Conservation (phyloP, 371 early-diverging fungal species). For the Batrachochytrium dendrobatidis region DNA sequence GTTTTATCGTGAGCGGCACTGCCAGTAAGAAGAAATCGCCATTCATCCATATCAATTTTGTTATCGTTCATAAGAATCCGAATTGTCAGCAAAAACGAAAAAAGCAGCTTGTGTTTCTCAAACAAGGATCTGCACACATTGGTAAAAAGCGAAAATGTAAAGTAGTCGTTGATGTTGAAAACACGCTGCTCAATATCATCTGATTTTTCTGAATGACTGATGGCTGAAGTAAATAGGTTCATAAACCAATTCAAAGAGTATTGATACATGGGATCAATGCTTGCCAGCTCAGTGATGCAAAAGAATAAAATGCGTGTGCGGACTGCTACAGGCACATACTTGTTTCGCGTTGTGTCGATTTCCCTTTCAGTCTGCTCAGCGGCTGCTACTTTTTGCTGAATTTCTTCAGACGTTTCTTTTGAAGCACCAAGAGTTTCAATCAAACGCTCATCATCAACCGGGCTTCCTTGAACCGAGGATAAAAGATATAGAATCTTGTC, state of each 20-base stretch:
- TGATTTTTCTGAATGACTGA: constrained; percentile 44
- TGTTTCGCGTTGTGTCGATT: constrained; percentile 48
- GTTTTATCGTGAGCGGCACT: constrained; percentile 18
- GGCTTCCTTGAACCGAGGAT: constrained; percentile 54
- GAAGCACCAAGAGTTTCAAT: constrained; percentile 56
- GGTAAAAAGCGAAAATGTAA: constrained; percentile 49
- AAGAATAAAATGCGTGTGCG: constrained; percentile 52
- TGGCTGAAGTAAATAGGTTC: constrained; percentile 48
- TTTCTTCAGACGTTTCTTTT: constrained; percentile 53
- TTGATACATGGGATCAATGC: constrained; percentile 57
- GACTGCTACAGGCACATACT: constrained; percentile 48
- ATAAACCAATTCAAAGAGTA: constrained; percentile 55
- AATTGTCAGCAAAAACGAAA: constrained; percentile 46
- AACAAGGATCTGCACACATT: constrained; percentile 53
- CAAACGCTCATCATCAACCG: constrained; percentile 55
- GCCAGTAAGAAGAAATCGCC: constrained; percentile 49
- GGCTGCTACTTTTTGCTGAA: constrained; percentile 45
- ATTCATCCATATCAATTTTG: constrained; percentile 47
- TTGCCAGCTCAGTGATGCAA: constrained; percentile 54
- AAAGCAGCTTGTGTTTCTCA: constrained; percentile 53
- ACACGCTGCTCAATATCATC: constrained; percentile 43
- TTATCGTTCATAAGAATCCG: constrained; percentile 51
- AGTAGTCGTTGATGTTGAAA: constrained; percentile 48
- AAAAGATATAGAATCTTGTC: constrained; percentile 54
- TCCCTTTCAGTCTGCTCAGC: constrained; percentile 53